Evolutionary conservation across 1,284 basidiomycete genomes (phyloP), one percentile per base, ranked within the genome.

Genomic region (Coniferiporia sulphurascens): DNA sequence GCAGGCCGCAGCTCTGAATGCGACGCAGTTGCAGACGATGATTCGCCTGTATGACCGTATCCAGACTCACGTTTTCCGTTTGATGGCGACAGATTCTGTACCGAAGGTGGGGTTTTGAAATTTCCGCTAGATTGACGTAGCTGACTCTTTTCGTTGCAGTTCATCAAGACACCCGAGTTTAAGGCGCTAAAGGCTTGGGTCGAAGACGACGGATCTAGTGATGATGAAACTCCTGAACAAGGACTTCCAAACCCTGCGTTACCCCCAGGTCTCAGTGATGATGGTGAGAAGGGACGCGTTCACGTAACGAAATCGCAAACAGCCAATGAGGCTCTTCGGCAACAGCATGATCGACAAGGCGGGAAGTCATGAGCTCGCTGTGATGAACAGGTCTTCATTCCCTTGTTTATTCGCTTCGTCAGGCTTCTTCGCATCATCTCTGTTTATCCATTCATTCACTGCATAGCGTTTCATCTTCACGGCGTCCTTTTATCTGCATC

Each of bases 51-150:
- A 98, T 74, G 95, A 96, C 74, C 86, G 95, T 59, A 98, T 99
- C 61, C 96, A 98, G 75, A 89, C 84, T 43, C 95, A 98, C 71
- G 95, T 98, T 66, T 98, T 98, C 81, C 84, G 95, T 56, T 74
- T 98, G 65, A 97, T 99, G 92, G 95, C 96, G 7, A 97, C 94
- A 59, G 96, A 99, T 73, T 98, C 95, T 7, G 90, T 98, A 32
- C 95, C 95, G 19, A 95, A 95, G 83, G 92, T 91, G 66, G 55
- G 81, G 56, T 19, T 55, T 36, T 55, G 22, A 49, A 12, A 55
- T 43, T 36, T 38, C 27, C 60, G 48, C 36, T 32, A 27, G 12
- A 27, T 2, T 35, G 55, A 54, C 48, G 45, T 61, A 45, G 44
- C 61, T 56, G 57, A 51, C 61, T 52, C 50, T 27, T 51, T 54